phyloP scores from a whole-genome alignment of 352 stramenopile genomes.

The Phytophthora sp. region DNA sequence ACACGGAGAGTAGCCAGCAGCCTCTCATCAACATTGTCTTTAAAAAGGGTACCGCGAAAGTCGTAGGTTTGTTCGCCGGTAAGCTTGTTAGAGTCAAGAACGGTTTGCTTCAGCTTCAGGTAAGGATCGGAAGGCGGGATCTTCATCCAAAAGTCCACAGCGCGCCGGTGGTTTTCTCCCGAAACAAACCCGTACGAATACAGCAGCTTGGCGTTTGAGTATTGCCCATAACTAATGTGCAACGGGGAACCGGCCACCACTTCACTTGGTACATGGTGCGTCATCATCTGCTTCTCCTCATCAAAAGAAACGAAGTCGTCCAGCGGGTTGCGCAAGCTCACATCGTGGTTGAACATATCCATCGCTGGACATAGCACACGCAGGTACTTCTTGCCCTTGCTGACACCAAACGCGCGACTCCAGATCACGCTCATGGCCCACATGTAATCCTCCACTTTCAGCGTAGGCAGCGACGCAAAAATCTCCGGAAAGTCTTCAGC shows the following conservation, averaged over 20 bases:
- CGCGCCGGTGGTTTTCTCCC: constrained; percentile 39
- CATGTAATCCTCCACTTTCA: constrained; percentile 63
- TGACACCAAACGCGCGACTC: constrained; percentile 74
- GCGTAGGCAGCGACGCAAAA: constrained; percentile 35
- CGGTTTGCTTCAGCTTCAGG: constrained; percentile 59
- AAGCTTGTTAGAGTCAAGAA: constrained; percentile 66
- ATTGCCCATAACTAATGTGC: constrained; percentile 74
- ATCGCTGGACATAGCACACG: constrained; percentile 68
- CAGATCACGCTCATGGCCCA: constrained; percentile 83
- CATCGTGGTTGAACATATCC: constrained; percentile 85
- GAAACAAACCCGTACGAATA: constrained; percentile 81
- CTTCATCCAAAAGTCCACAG: constrained; percentile 81
- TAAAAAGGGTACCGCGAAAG: constrained; percentile 67
- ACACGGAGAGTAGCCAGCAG: constrained; percentile 65
- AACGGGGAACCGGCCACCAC: constrained; percentile 40
- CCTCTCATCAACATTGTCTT: constrained; percentile 57
- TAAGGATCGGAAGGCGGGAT: constrained; percentile 58
- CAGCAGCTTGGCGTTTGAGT: constrained; percentile 81
- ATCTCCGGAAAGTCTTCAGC: constrained; percentile 50
- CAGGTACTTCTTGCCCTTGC: constrained; percentile 43
- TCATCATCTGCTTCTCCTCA: constrained; percentile 48
- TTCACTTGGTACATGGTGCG: constrained; percentile 45
- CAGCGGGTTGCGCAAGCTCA: constrained; percentile 40
- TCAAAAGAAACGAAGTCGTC: constrained; percentile 67
- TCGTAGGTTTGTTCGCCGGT: constrained; percentile 74